Evolutionary conservation across 2,329 filamentous ascomycete species (phyloP), one percentile per base, ranked within the genome.

Genomic region (Pseudonectria buxi): DNA sequence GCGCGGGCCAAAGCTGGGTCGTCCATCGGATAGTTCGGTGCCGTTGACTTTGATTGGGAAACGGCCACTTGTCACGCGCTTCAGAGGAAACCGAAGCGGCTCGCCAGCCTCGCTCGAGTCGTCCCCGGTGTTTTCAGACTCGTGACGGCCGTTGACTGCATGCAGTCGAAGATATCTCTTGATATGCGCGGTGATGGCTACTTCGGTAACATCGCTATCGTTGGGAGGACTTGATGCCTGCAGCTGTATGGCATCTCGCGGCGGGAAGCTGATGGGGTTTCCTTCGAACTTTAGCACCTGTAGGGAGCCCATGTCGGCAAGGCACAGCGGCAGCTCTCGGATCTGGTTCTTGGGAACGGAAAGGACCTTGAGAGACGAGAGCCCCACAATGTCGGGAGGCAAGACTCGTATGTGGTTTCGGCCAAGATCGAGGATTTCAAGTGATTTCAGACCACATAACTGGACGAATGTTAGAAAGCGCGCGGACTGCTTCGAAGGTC

Each of bases 351-450:
- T 86, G 48, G 86, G 83, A 25, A 95, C 75, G 3, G 88, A 89
- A 36, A 96, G 70, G 12, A 95, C 89, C 55, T 94, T 94, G 45
- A 96, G 68, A 2, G 86, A 94, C 5, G 81, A 81, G 51, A 96
- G 69, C 54, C 81, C 86, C 41, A 76, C 77, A 43, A 95, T 85
- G 35, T 89, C 83, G 30, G 81, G 76, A 0, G 90, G 88, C 2
- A 96, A 72, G 9, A 75, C 68, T 31, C 75, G 76, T 42, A 96
- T 79, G 58, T 83, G 86, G 58, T 96, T 96, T 50, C 86, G 78
- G 57, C 88, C 89, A 36, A 96, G 73, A 63, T 96, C 90, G 42
- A 96, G 75, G 40, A 95, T 95, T 63, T 96, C 89, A 36, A 96
- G 75, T 24, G 87, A 84, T 34, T 78, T 81, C 43, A 96, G 72